These are phyloP conservation scores for Parathielavia hyrcaniae DNA, from an alignment of 495 filamentous ascomycete species.

Conservation along the genomic window DNA sequence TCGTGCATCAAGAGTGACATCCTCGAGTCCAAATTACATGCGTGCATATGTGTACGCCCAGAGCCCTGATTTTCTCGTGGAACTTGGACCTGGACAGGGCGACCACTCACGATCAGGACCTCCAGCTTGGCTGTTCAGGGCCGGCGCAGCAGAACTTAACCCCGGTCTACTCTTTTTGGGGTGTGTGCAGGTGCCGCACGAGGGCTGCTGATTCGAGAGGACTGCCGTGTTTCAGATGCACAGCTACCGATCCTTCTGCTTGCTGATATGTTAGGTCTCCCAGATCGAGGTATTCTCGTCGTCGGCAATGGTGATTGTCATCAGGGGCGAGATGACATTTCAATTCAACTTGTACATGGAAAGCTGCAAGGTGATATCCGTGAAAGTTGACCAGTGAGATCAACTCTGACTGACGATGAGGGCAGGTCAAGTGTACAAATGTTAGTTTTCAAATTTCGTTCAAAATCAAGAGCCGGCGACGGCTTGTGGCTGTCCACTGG, in stretches of 20 bases:
- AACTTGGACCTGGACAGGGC: conserved; percentile 7
- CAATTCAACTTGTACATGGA: too few species aligned
- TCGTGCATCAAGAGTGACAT: conserved; percentile 9
- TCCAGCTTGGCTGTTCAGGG: conserved; percentile 14
- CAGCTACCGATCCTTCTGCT: conserved; percentile 6
- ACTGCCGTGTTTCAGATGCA: conserved; percentile 22
- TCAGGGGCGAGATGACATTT: too few species aligned
- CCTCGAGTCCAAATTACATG: neutral
- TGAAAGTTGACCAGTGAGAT: too few species aligned
- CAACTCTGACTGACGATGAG: too few species aligned
- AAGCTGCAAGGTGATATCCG: too few species aligned
- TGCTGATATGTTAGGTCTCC: neutral
- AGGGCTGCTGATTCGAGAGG: neutral
- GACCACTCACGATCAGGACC: conserved; percentile 10
- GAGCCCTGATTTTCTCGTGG: neutral
- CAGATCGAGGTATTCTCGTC: too few species aligned
- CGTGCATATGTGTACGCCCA: neutral
- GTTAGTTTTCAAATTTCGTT: too few species aligned
- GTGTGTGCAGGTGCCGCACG: conserved; percentile 17
- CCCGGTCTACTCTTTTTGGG: neutral
- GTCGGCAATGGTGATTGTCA: too few species aligned
- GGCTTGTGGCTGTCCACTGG: too few species aligned
- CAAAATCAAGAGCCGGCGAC: too few species aligned
- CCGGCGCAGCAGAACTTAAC: conserved; percentile 2
- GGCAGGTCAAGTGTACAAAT: too few species aligned